Evolutionary conservation across 306 rosid genomes (phyloP).

Genomic region (Rosa lucieae): DNA sequence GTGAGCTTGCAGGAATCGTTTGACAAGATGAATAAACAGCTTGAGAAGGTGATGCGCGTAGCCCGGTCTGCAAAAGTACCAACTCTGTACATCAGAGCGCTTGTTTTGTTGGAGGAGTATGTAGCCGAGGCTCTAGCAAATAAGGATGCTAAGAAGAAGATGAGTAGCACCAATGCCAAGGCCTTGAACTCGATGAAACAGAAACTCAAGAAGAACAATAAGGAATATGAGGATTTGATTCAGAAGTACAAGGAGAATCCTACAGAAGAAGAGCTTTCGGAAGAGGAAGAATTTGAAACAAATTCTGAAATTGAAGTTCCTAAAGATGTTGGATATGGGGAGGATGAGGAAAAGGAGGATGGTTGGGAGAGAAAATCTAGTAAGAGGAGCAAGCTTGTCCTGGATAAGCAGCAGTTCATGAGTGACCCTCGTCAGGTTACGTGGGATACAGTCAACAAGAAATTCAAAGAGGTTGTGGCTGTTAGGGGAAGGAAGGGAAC

Average conservation of each 20-base stretch:
- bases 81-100: conserved; percentile 57
- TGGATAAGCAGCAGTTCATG: conserved; percentile 53
- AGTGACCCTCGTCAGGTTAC: conserved; percentile 73
- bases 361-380: conserved; percentile 56
- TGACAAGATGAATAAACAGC: conserved; percentile 76
- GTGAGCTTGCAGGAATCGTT: conserved; percentile 78
- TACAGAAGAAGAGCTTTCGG: conserved; percentile 34
- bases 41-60: conserved; percentile 77
- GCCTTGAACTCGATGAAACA: conserved; percentile 84
- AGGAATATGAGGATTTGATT: conserved; percentile 67
- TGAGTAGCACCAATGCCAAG: conserved; percentile 85
- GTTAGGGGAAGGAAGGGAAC: conserved; percentile 91
- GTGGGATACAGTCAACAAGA: conserved; percentile 74
- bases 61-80: conserved; percentile 64
- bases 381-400: conserved; percentile 51
- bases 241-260: conserved; percentile 67
- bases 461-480: conserved; percentile 75
- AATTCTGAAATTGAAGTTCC: conserved; percentile 52
- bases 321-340: conserved; percentile 31
- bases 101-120: conserved; percentile 74
- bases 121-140: conserved; percentile 65
- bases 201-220: conserved; percentile 72
- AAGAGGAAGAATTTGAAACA: conserved; percentile 43
- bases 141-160: conserved; percentile 81
- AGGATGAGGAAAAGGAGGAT: conserved; percentile 37